phyloP scores from a whole-genome alignment of 768 basidiomycete genomes.

The Mycena galericulata region DNA sequence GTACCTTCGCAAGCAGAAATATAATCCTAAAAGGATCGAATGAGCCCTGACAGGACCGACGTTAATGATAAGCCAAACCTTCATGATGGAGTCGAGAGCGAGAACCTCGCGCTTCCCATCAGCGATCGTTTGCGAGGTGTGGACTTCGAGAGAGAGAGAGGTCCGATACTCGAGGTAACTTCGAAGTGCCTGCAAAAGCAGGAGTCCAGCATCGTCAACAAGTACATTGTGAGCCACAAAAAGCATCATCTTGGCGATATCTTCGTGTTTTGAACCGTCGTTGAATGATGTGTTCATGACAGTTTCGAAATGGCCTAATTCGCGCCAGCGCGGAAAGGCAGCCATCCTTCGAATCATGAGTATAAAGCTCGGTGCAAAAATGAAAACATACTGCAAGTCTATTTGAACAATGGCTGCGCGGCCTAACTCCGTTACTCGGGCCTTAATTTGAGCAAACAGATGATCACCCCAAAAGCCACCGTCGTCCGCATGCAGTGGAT shows the following conservation, averaged over 20 bases:
- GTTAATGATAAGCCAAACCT: constrained; percentile 33
- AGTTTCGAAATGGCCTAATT: constrained; percentile 41
- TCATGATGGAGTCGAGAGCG: constrained; percentile 32
- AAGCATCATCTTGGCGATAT: constrained; percentile 49
- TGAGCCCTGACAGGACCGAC: background rate
- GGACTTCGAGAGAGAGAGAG: constrained; percentile 45
- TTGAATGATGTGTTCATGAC: constrained; percentile 41
- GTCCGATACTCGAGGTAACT: constrained; percentile 47
- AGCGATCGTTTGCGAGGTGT: constrained; percentile 42
- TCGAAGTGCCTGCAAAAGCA: constrained; percentile 42
- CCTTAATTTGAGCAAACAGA: constrained; percentile 42
- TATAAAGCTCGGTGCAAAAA: background rate
- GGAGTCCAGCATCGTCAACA: constrained; percentile 36
- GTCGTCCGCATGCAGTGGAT: constrained; percentile 50
- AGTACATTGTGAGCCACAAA: constrained; percentile 43
- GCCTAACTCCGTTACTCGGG: constrained; percentile 33
- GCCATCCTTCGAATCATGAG: constrained; percentile 38
- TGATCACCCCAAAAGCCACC: constrained; percentile 40
- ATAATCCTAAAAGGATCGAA: background rate
- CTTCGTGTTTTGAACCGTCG: constrained; percentile 50
- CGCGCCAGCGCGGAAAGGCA: constrained; percentile 47
- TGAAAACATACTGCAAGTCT: constrained; percentile 39
- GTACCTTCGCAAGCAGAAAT: background rate
- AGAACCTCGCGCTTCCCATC: constrained; percentile 31
- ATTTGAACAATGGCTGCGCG: constrained; percentile 25